Conservation (phyloP, 2,329 filamentous ascomycete genomes). For the Claviceps paspali region DNA sequence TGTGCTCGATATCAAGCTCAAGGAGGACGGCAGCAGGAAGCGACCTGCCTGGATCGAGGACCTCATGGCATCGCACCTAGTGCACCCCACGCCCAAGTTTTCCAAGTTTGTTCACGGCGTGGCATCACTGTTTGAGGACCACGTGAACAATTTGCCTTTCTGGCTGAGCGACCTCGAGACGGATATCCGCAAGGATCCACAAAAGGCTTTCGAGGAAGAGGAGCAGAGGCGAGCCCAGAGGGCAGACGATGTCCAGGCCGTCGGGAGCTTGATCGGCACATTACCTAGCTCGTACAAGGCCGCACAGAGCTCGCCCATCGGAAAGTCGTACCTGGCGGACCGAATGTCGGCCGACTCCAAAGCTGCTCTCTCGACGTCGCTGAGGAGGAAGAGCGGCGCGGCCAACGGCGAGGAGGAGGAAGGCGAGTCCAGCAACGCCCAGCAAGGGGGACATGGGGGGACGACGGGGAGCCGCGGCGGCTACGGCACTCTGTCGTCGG, state of each 20-base stretch:
- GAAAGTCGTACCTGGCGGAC: constrained; percentile 48
- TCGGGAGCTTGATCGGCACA: constrained; percentile 70
- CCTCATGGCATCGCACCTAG: constrained; percentile 79
- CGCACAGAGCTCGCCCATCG: constrained; percentile 49
- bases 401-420: constrained; percentile 20
- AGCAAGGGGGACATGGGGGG: constrained; percentile 17
- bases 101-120: constrained; percentile 96
- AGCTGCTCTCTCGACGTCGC: constrained; percentile 16
- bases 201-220: constrained; percentile 79
- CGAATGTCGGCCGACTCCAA: constrained; percentile 32
- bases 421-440: constrained; percentile 18
- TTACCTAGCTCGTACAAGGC: constrained; percentile 38
- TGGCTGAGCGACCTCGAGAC: constrained; percentile 86
- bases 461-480: constrained; percentile 15
- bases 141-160: constrained; percentile 91
- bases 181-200: constrained; percentile 87
- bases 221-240: constrained; percentile 68
- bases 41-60: constrained; percentile 79
- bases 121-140: constrained; percentile 81
- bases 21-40: constrained; percentile 48
- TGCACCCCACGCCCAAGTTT: constrained; percentile 79
- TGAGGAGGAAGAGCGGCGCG: constrained; percentile 13
- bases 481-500: constrained; percentile 47
- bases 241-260: constrained; percentile 74
- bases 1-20: constrained; percentile 82